These are phyloP conservation scores for Arthroderma sp. DNA, from an alignment of 2,329 filamentous ascomycete species.

Conservation along the genomic window DNA sequence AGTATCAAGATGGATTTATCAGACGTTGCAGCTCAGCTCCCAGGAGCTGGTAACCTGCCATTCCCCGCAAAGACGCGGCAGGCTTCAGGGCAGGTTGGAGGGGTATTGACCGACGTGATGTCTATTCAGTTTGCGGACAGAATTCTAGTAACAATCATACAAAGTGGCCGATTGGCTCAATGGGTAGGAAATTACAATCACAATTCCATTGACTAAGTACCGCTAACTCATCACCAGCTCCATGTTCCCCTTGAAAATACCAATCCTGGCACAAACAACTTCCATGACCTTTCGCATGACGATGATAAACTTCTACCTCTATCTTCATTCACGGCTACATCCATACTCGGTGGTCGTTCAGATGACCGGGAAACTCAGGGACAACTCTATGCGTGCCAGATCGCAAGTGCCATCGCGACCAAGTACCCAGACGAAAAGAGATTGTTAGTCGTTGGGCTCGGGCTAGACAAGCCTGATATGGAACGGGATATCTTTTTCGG, in stretches of 20 bases:
- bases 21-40: no score
- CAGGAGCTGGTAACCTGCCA: constrained; percentile 25
- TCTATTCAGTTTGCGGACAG: constrained; percentile 72
- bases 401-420: constrained; percentile 65
- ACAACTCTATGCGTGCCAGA: constrained; percentile 78
- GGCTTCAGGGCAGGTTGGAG: constrained; percentile 50
- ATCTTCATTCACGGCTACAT: constrained; percentile 70
- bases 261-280: constrained; percentile 23
- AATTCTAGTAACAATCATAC: constrained; percentile 77
- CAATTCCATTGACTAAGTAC: not conserved
- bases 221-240: constrained; percentile 12
- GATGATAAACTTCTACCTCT: constrained; percentile 57
- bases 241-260: constrained; percentile 22
- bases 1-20: no score
- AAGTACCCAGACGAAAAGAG: constrained; percentile 52
- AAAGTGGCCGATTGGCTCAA: constrained; percentile 73
- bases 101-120: constrained; percentile 57
- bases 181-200: constrained; percentile 51
- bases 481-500: constrained; percentile 31
- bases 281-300: constrained; percentile 25
- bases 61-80: constrained; percentile 56
- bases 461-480: constrained; percentile 35
- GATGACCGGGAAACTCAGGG: constrained; percentile 68
- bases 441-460: constrained; percentile 46
- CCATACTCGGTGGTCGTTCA: constrained; percentile 70